Evolutionary conservation across 257 asterid species (phyloP).

Genomic region (Solanum microdontum): DNA sequence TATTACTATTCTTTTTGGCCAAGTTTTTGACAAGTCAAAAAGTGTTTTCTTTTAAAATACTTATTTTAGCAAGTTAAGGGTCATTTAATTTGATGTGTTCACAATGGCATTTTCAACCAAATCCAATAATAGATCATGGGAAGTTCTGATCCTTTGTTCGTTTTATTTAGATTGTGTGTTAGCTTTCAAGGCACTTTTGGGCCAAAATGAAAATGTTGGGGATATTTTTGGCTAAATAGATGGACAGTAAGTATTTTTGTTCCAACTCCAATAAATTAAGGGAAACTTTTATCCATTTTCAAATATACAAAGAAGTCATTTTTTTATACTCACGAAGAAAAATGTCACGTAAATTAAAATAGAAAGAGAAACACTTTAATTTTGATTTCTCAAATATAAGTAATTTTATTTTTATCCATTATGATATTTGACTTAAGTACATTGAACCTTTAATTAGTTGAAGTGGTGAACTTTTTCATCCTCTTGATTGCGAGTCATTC

Average conservation of each 20-base stretch:
- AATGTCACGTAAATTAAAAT: background rate
- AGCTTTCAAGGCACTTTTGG: background rate
- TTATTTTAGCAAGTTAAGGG: too few relatives aligned
- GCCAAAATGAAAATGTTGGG: background rate
- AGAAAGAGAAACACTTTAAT: too few relatives aligned
- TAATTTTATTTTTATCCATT: background rate
- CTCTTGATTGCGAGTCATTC: background rate
- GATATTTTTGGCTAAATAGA: background rate
- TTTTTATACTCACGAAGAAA: background rate
- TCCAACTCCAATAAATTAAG: background rate
- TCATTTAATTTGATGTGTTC: too few relatives aligned
- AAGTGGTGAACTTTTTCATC: background rate
- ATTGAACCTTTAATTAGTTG: background rate
- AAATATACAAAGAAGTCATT: background rate
- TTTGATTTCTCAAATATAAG: background rate
- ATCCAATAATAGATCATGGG: background rate
- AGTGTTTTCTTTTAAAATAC: too few relatives aligned
- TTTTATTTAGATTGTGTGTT: background rate
- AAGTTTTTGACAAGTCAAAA: too few relatives aligned
- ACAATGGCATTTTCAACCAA: background rate
- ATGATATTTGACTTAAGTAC: background rate
- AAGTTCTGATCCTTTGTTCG: background rate
- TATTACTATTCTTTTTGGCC: too few relatives aligned
- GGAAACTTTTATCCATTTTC: background rate
- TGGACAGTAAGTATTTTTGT: background rate